Conservation (phyloP, 306 rosid genomes). For the Acacia crassicarpa region DNA sequence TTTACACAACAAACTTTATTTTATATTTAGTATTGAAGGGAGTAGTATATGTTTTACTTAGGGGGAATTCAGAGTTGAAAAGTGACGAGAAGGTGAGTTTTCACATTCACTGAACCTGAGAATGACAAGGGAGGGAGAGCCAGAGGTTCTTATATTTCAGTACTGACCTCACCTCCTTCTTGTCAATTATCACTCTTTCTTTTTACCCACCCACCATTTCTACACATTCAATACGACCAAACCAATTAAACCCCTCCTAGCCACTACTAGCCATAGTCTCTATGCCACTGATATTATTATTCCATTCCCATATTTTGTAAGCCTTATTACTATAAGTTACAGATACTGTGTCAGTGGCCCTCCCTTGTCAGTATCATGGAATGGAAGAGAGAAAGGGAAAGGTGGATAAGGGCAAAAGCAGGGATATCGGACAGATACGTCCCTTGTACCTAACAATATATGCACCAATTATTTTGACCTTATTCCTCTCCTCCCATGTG, state of each 20-base stretch:
- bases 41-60: not conserved
- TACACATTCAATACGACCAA: not conserved
- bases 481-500: not conserved
- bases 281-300: not conserved
- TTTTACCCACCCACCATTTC: not conserved
- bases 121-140: not conserved
- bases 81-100: not conserved
- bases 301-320: not conserved
- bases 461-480: not conserved
- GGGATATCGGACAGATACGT: not conserved
- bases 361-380: not conserved
- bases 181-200: not conserved
- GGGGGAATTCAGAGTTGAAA: not conserved
- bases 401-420: not conserved
- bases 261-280: no score
- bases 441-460: not conserved
- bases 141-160: not conserved
- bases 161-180: not conserved
- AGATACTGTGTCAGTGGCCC: not conserved
- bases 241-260: no score
- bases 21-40: no score
- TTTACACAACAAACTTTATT: no score
- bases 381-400: not conserved
- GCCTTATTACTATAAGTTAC: not conserved
- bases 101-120: not conserved